Percentiles rank a stretch among this genome's conserved stretches.
These are phyloP conservation scores for Haplographium delicatum DNA, from an alignment of 495 filamentous ascomycete species.

Conservation along the genomic window DNA sequence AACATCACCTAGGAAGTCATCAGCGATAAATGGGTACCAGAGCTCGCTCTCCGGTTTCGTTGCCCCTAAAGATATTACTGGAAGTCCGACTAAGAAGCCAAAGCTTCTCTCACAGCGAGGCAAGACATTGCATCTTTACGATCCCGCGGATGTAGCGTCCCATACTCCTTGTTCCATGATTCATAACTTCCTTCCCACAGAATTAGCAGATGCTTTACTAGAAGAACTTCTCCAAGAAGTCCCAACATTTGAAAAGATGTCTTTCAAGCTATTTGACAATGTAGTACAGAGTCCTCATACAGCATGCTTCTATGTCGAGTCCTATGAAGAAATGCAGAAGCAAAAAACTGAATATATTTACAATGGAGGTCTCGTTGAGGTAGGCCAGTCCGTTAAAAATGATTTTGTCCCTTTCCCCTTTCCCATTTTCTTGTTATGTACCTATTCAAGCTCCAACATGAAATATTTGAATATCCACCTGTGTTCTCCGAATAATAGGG, in stretches of 20 bases:
- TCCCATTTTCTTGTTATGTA: no score
- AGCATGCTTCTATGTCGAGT: slow-evolving; percentile 73
- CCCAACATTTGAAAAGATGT: slow-evolving; percentile 62
- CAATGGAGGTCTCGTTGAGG: slow-evolving; percentile 64
- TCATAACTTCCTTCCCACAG: slow-evolving; percentile 76
- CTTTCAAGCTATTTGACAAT: slow-evolving; percentile 82
- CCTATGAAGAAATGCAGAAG: slow-evolving; percentile 34
- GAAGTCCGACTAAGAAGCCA: slow-evolving; percentile 33
- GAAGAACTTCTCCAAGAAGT: slow-evolving; percentile 72
- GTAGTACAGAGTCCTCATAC: slow-evolving; percentile 79
- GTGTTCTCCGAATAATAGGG: no score
- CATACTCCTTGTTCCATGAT: slow-evolving; percentile 87
- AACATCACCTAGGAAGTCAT: slow-evolving; percentile 34
- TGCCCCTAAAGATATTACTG: slow-evolving; percentile 26
- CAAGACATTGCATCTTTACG: slow-evolving; percentile 73
- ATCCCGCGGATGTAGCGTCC: slow-evolving; percentile 68
- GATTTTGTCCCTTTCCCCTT: background rate
- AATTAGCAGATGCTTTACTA: slow-evolving; percentile 67
- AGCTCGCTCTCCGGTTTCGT: slow-evolving; percentile 53
- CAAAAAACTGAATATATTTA: slow-evolving; percentile 78
- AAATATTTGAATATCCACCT: background rate
- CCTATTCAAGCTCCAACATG: no score
- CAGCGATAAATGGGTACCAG: slow-evolving; percentile 41
- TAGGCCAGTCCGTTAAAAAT: slow-evolving; percentile 27
- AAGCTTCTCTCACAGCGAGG: slow-evolving; percentile 64